Base-by-base conservation (phyloP, 306 rosid genomes). In the Trifolium repens region DNA sequence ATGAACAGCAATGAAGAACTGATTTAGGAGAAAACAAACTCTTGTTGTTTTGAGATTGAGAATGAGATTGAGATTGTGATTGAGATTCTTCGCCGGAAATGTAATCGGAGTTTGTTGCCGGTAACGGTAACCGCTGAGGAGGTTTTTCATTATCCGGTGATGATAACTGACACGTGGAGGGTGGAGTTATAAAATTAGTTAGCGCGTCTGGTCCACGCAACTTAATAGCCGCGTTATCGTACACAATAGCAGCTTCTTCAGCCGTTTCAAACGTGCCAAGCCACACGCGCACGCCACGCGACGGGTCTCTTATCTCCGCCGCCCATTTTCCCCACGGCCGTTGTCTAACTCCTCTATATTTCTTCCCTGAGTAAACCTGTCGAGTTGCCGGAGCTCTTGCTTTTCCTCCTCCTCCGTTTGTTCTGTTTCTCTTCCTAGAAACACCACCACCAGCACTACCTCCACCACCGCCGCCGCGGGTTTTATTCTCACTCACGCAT, bases 321-420 rank as follows among this genome's bases (percentile, higher is more conserved):
- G 98, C 99, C 99, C 99, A 94, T 90, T 94, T 94, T 1, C 99
- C 99, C 99, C 99, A 94, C 0, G 99, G 99, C 74, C 99, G 78
- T 74, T 94, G 99, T 11, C 99, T 87, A 52, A 94, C 99, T 22
- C 99, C 99, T 0, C 99, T 82, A 79, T 85, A 94, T 85, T 94
- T 94, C 80, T 81, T 87, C 9, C 78, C 93, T 3, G 77, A 37
- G 3, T 78, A 1, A 0, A 81, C 55, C 60, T 43, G 74, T 34
- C 44, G 78, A 19, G 13, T 74, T 11, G 34, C 79, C 43, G 81
- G 8, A 6, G 12, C 73, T 71, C 75, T 58, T 10, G 42, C 12
- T 26, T 47, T 35, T 9, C 19, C 2, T 0, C 61, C 2, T 0
- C 61, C 53, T 15, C 58, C 71, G n/a, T 69, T 19, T 2, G 34